These are phyloP conservation scores for Candida smagusa DNA, from an alignment of 1,139 yeast species.

Conservation along the genomic window DNA sequence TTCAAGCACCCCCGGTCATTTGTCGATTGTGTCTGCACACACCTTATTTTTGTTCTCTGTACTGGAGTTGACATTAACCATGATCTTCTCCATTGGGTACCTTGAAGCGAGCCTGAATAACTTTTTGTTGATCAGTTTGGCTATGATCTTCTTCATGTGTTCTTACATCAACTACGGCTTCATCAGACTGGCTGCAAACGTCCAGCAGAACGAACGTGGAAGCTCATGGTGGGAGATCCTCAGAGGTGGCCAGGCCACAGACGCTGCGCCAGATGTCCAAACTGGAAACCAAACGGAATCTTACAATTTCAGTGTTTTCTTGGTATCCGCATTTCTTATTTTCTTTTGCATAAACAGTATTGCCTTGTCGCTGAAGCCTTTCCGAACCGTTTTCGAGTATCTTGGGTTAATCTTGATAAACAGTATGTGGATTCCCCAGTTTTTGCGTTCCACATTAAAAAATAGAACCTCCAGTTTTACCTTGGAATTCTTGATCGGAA, in stretches of 20 bases:
- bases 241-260: conserved; percentile 35
- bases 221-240: conserved; percentile 64
- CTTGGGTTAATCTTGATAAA: conserved; percentile 49
- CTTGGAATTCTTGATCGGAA: conserved; percentile 71
- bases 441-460: conserved; percentile 69
- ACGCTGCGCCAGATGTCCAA: conserved; percentile 6
- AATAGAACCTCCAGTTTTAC: conserved; percentile 66
- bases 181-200: conserved; percentile 62
- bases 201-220: conserved; percentile 72
- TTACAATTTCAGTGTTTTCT: background rate
- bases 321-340: background rate
- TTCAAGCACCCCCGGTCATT: conserved; percentile 76
- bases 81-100: conserved; percentile 48
- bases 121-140: conserved; percentile 58
- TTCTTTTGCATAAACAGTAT: background rate
- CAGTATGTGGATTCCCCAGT: conserved; percentile 91
- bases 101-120: conserved; percentile 37
- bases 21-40: conserved; percentile 37
- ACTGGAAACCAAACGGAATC: background rate
- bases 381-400: conserved; percentile 48
- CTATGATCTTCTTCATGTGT: conserved; percentile 31
- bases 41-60: conserved; percentile 59
- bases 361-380: background rate
- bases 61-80: conserved; percentile 70
- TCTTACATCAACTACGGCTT: conserved; percentile 24